phyloP scores from a whole-genome alignment of 2,329 filamentous ascomycete species.

The Fusarium succisae region DNA sequence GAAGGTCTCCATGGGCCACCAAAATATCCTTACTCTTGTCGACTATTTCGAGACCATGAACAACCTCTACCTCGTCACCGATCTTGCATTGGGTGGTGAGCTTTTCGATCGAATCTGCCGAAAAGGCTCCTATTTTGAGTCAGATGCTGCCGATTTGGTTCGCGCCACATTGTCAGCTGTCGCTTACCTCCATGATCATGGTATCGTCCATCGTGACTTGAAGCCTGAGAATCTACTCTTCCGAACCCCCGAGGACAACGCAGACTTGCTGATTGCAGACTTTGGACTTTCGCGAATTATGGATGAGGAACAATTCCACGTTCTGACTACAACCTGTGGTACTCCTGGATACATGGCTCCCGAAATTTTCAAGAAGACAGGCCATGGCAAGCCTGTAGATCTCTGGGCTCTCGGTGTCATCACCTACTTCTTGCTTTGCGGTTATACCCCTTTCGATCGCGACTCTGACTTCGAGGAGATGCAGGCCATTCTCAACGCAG shows the following conservation, averaged over 20 bases:
- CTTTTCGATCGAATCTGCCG: constrained; percentile 98
- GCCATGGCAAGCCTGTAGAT: constrained; percentile 97
- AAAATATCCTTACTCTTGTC: constrained; percentile 96
- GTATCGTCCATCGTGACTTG: constrained; percentile 96
- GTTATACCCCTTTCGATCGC: constrained; percentile 97
- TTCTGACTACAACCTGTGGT: constrained; percentile 95
- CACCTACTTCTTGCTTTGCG: constrained; percentile 97
- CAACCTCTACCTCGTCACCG: constrained; percentile 97
- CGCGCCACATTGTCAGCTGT: constrained; percentile 96
- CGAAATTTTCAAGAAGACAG: constrained; percentile 98
- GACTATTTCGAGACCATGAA: constrained; percentile 99
- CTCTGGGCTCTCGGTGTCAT: constrained; percentile 99
- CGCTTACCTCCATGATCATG: constrained; percentile 97
- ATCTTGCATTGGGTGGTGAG: constrained; percentile 94
- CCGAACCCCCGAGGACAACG: constrained; percentile 96
- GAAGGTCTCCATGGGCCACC: constrained; percentile 98
- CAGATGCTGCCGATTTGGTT: constrained; percentile 93
- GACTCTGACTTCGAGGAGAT: constrained; percentile 99
- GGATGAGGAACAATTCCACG: constrained; percentile 99
- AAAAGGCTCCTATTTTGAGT: constrained; percentile 98
- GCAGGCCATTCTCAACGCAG: constrained; percentile 96
- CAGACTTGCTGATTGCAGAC: constrained; percentile 95
- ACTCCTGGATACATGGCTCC: constrained; percentile 99
- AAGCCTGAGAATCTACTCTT: constrained; percentile 98
- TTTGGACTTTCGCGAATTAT: constrained; percentile 97